Base-by-base conservation (phyloP, 306 rosid genomes). In the Dryas octopetala region DNA sequence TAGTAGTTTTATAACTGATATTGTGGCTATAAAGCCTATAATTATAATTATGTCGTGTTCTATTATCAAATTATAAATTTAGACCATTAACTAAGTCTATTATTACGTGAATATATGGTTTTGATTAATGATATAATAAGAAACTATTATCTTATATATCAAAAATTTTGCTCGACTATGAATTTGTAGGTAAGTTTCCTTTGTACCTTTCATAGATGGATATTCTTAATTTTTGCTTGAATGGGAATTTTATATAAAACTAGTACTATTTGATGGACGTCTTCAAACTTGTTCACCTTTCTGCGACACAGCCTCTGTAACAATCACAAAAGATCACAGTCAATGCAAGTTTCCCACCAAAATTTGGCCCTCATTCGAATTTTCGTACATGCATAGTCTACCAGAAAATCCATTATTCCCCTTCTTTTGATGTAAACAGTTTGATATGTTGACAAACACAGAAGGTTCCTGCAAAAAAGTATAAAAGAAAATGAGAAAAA, bases 381-480 rank as follows among this genome's bases (percentile, higher is more conserved):
- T 81, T 73, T 68, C 66, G 75, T 80, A 55, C 62, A 48, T 23
- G 65, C 71, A 38, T 54, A 43, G 52, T 75, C 62, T 73, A 13
- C 80, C 61, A 17, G 61, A 67, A 75, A 85, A 74, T 82, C 85
- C 83, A 85, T 71, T 49, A 48, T 53, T 81, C 43, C 74, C 32
- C 76, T 57, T 71, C 82, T 85, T 90, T 80, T 66, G 75, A 80
- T 83, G 81, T 62, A 73, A 48, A 44, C 40, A 41, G 74, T 68
- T 79, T 57, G 76, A 49, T 51, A 59, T 71, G 72, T 80, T 74
- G 85, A 86, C 86, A 79, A 81, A 83, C 72, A 45, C 76, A 74
- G 81, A 86, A 88, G 80, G 76, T 86, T 86, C 82, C 71, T 74
- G 38, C 38, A 55, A 62, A 50, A 51, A 70, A 19, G 16, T 16